These are phyloP conservation scores for Fusarium piperis DNA, from an alignment of 2,329 filamentous ascomycete genomes.

Conservation along the genomic window DNA sequence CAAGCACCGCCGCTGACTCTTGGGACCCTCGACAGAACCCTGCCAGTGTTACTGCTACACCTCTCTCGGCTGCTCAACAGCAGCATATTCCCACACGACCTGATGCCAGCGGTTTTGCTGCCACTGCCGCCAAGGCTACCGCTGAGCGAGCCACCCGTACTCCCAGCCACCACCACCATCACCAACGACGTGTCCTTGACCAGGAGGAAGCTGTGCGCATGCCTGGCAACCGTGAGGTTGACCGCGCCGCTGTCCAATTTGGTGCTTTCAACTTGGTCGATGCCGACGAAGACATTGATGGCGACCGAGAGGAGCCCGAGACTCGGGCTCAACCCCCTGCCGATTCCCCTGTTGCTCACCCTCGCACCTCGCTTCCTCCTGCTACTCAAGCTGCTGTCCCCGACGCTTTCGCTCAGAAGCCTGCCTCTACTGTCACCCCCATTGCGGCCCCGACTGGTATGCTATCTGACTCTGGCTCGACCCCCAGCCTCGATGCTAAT, in stretches of 20 bases:
- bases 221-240: conserved; percentile 95
- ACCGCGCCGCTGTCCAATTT: conserved; percentile 93
- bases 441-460: conserved; percentile 50
- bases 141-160: conserved; percentile 70
- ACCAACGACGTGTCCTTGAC: conserved; percentile 84
- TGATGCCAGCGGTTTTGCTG: conserved; percentile 74
- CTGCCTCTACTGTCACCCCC: conserved; percentile 56
- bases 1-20: conserved; percentile 89
- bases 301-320: conserved; percentile 93
- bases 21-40: conserved; percentile 75
- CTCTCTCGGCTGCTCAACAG: conserved; percentile 71
- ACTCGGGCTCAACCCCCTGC: conserved; percentile 92
- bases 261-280: conserved; percentile 92
- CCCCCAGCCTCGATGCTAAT: conserved; percentile 15
- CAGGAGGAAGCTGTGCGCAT: conserved; percentile 98
- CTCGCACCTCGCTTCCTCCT: conserved; percentile 87
- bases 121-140: conserved; percentile 84
- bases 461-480: background rate
- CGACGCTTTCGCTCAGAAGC: conserved; percentile 67
- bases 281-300: conserved; percentile 87
- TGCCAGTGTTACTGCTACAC: conserved; percentile 70
- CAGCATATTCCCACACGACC: conserved; percentile 66
- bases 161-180: conserved; percentile 69
- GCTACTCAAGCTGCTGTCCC: conserved; percentile 65
- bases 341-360: conserved; percentile 87